phyloP scores from a whole-genome alignment of 108 stramenopile species.

The Aureococcus anophagefferens region DNA sequence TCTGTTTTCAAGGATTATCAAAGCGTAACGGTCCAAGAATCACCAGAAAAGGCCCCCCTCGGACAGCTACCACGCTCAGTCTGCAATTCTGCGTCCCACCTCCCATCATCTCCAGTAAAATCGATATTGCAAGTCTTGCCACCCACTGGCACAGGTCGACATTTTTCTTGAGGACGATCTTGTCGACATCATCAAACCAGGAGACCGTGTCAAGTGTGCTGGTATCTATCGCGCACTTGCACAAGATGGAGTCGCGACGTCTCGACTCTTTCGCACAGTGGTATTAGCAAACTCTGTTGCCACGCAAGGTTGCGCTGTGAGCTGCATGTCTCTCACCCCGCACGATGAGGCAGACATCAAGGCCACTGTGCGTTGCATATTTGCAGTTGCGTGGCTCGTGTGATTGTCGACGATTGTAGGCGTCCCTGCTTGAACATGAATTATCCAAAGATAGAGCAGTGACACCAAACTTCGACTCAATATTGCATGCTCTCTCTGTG shows the following conservation, averaged over 20 bases:
- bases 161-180: slow-evolving; percentile 82
- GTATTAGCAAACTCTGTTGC: slow-evolving; percentile 90
- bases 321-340: slow-evolving; percentile 60
- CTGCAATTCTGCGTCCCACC: too few relatives aligned
- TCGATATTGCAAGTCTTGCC: too few relatives aligned
- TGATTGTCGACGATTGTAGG: too few relatives aligned
- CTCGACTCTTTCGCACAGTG: slow-evolving; percentile 82
- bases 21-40: slow-evolving; percentile 88
- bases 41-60: slow-evolving; percentile 90
- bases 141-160: slow-evolving; percentile 52
- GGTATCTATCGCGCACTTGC: slow-evolving; percentile 86
- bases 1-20: slow-evolving; percentile 92
- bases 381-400: too few relatives aligned
- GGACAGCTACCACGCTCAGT: slow-evolving; percentile 90
- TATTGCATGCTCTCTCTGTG: slow-evolving; percentile 47
- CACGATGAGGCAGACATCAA: slow-evolving; percentile 30
- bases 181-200: slow-evolving; percentile 89
- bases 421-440: too few relatives aligned
- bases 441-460: background rate
- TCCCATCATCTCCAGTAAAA: too few relatives aligned
- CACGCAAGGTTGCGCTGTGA: slow-evolving; percentile 73
- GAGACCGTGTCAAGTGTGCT: slow-evolving; percentile 80
- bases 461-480: background rate
- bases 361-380: too few relatives aligned
- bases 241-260: slow-evolving; percentile 2